Evolutionary conservation across 2,329 filamentous ascomycete species (phyloP).

Genomic region (Neopestalotiopsis rosae): DNA sequence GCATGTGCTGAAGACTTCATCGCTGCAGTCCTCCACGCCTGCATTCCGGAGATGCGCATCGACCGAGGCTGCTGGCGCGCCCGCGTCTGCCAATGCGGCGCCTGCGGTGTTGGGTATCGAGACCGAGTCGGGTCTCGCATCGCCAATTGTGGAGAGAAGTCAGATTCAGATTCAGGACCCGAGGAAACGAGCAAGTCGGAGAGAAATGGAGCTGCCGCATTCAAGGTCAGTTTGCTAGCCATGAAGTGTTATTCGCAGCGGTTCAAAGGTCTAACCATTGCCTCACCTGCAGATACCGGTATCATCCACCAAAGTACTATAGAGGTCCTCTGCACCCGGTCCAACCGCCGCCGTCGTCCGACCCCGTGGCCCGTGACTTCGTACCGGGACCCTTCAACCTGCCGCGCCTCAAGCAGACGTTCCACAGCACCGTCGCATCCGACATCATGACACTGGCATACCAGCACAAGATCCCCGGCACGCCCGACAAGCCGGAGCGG

Average conservation of each 20-base stretch:
- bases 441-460: conserved; percentile 92
- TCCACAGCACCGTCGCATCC: conserved; percentile 81
- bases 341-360: conserved; percentile 84
- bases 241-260: not conserved
- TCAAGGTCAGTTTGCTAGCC: conserved; percentile 27
- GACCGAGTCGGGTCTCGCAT: conserved; percentile 52
- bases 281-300: conserved; percentile 77
- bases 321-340: conserved; percentile 92
- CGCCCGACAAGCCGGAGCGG: conserved; percentile 53
- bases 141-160: conserved; percentile 42
- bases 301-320: conserved; percentile 91
- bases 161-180: conserved; percentile 50
- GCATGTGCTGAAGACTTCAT: conserved; percentile 29
- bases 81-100: conserved; percentile 16
- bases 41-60: conserved; percentile 50
- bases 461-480: conserved; percentile 82
- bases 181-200: conserved; percentile 46
- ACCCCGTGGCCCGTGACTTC: conserved; percentile 87
- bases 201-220: conserved; percentile 31
- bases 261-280: not conserved
- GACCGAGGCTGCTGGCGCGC: conserved; percentile 44
- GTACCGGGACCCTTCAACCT: conserved; percentile 89
- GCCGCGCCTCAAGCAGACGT: conserved; percentile 88
- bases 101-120: conserved; percentile 55
- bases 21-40: conserved; percentile 28